Base-by-base conservation (phyloP, 2,329 filamentous ascomycete genomes). In the Aspergillus sp. region DNA sequence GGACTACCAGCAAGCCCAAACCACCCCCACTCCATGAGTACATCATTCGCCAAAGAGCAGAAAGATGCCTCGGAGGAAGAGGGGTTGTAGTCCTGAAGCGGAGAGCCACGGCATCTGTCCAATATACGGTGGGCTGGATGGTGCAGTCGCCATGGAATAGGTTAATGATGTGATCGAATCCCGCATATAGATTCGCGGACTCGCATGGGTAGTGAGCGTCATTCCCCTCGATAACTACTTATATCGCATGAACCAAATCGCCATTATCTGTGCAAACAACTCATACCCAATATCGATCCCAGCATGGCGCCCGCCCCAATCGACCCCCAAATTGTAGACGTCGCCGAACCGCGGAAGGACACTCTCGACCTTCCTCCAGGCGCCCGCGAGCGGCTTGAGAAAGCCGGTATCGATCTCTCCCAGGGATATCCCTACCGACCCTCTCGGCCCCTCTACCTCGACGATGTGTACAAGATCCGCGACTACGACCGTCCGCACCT, bases 371-470 rank as follows among this genome's bases (percentile, higher is more conserved):
- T 90, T 6, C 87, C 87, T 2, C 76, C 76, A 9, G 60, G 80
- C 1, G 73, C 86, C 1, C 76, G 78, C 1, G 73, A 77, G 45
- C 79, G 87, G 3, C 76, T 90, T 0, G 81, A 83, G 59, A 88
- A 87, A 55, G 85, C 84, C 0, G 86, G 84, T 1, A 79, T 90
- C 49, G 85, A 90, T 63, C 75, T 90, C 2, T 86, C 84, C 1
- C 72, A 82, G 1, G 87, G 87, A 0, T 90, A 90, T 58, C 87
- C 87, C 0, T 89, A 89, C 60, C 81, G 86, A 0, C 86, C 86
- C 1, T 79, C 82, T 0, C 78, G 79, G 45, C 87, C 87, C 0
- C 72, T 89, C 1, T 90, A 84, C 59, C 73, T 89, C 0, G 82
- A 90, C 51, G 87, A 90, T 58, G 84, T 86, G 3, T 83, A 82